A percentile compares a stretch with the other conserved stretches of the same genome.
These are phyloP conservation scores for Lachnellula arida DNA, from an alignment of 2,329 filamentous ascomycete genomes.

Conservation along the genomic window DNA sequence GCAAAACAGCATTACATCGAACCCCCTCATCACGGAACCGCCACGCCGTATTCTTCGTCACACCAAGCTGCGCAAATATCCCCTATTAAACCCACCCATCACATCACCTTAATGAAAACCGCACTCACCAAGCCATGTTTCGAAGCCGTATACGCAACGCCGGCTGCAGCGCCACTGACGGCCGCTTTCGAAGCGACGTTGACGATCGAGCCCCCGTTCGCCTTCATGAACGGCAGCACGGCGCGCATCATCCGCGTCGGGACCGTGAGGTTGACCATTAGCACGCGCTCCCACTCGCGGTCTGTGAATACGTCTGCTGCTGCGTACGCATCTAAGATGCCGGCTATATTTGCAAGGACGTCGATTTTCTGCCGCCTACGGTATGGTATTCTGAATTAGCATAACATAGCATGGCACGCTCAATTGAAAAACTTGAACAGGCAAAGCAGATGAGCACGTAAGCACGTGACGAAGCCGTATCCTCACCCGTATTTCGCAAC, in stretches of 20 bases:
- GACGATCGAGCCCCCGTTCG: conserved; percentile 38
- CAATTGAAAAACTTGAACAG: too few relatives aligned
- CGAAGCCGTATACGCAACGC: conserved; percentile 42
- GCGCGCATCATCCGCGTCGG: conserved; percentile 42
- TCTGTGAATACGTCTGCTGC: conserved; percentile 37
- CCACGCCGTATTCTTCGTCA: conserved; percentile 45
- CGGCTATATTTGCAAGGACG: conserved; percentile 42
- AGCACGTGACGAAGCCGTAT: not conserved
- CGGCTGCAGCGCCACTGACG: conserved; percentile 36
- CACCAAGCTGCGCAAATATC: conserved; percentile 32
- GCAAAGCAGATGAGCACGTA: too few relatives aligned
- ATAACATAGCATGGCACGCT: too few relatives aligned
- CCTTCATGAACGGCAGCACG: conserved; percentile 39
- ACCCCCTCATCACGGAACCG: conserved; percentile 41
- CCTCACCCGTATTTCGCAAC: conserved; percentile 27
- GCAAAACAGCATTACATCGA: conserved; percentile 42
- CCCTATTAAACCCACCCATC: not conserved
- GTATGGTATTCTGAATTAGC: conserved; percentile 1
- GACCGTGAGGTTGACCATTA: conserved; percentile 40
- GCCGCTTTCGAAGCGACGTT: conserved; percentile 38
- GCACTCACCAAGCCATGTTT: conserved; percentile 39
- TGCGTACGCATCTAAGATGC: conserved; percentile 39
- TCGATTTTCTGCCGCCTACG: conserved; percentile 31
- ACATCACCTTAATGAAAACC: not conserved
- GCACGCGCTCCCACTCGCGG: conserved; percentile 36